A percentile compares a stretch with the other conserved stretches of the same genome.
Conservation (phyloP, 305 asterid genomes). For the Fraxinus nigra region DNA sequence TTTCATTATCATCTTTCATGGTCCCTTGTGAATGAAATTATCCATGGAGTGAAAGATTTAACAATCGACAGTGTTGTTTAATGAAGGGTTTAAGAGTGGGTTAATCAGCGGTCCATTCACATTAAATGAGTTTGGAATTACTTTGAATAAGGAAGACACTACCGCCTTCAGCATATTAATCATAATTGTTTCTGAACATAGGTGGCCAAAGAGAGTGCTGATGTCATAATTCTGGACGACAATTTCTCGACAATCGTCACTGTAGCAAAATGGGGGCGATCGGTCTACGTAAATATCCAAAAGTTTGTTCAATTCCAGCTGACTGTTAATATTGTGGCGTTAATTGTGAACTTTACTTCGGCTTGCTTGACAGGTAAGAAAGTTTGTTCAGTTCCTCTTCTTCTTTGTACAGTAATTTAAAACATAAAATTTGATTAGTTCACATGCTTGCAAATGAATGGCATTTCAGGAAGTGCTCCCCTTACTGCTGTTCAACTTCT, state of each 20-base stretch:
- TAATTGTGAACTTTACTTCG: slow-evolving; percentile 78
- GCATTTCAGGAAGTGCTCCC: slow-evolving; percentile 72
- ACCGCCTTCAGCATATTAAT: background rate
- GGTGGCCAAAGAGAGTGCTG: slow-evolving; percentile 99
- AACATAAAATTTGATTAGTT: background rate
- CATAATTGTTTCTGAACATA: slow-evolving; percentile 20
- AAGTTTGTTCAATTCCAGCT: slow-evolving; percentile 95
- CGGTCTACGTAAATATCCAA: slow-evolving; percentile 86
- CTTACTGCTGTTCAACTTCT: slow-evolving; percentile 93
- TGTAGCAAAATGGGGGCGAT: slow-evolving; percentile 94
- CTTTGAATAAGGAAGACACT: background rate
- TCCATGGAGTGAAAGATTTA: background rate
- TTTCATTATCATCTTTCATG: background rate
- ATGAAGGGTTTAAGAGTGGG: too few relatives aligned
- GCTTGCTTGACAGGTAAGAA: slow-evolving; percentile 77
- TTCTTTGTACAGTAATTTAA: background rate
- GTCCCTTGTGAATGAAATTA: background rate
- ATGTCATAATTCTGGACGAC: slow-evolving; percentile 88
- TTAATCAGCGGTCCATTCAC: too few relatives aligned
- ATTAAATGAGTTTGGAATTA: too few relatives aligned
- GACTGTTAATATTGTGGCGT: slow-evolving; percentile 85
- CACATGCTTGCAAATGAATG: background rate
- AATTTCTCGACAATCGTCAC: slow-evolving; percentile 94
- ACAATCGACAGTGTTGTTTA: background rate
- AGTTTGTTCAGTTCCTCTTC: background rate